Base-by-base conservation (phyloP, 169 alveolate species). In the Plasmodium gallinaceum region DNA sequence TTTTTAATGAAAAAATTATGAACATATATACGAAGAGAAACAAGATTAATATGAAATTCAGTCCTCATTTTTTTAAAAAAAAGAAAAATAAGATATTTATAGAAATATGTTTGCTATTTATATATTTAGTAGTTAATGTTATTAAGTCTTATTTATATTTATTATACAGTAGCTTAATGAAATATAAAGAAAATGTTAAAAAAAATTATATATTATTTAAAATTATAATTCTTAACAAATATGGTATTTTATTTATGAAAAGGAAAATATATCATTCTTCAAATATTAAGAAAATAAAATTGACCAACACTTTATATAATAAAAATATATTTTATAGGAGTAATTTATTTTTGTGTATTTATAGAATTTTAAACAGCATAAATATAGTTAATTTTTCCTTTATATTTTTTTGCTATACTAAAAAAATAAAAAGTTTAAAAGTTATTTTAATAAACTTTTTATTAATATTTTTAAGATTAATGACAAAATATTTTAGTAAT, bases 141-240 rank as follows among this genome's bases (percentile, higher is more conserved):
- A 62, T 62, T 37, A 46, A 22, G 0, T 26, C 69, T 37, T 76
- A 76, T 43, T 18, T 64, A 18, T n/a, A 46, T 61, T 45, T 76
- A 14, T 39, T 76, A 58, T 64, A 48, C 7, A 54, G 45, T 22
- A 51, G 71, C 18, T 18, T 76, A 37, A 39, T 20, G 6, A 65
- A 64, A 22, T 76, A 76, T 24, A 64, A 20, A 12, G 16, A 20
- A 68, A n/a, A 76, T 54, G 12, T 12, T 10, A 52, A 57, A 46
- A 76, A 76, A 45, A 76, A 37, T 18, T 76, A 12, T 18, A 14
- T 76, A 26, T 45, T 76, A 16, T 54, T 76, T 20, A 62, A 64
- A 76, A 76, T 76, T 64, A 58, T 68, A 26, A 5, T 76, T 43
- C 10, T 42, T 18, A 76, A 76, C 60, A 51, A 8, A 14, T 39